Evolutionary conservation across 345 rosid species (phyloP), one percentile per base, ranked within the genome.

Genomic region (Eucalyptus virginea): DNA sequence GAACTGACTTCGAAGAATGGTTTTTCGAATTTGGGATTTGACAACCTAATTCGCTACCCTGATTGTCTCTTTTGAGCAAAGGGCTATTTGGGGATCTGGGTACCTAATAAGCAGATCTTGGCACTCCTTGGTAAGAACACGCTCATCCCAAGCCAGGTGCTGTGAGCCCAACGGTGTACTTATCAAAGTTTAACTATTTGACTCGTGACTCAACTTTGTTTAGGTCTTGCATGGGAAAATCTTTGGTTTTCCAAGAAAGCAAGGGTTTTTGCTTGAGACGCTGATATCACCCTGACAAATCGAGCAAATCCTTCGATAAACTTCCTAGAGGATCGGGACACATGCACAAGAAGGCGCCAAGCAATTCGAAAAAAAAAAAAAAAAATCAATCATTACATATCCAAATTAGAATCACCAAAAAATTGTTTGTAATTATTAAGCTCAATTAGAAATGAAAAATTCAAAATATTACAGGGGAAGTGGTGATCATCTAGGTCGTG

Each of bases 351-450:
- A 65, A 15, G 72, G 37, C 21, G 10, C 37, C 77, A 17, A 30
- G 37, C 37, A 65, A n/a, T 15, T 6, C 37, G 32, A 8, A n/a
- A n/a, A n/a, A 65, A 30, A 32, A 18, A n/a, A 65, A 65, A 30
- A 32, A 18, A n/a, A 65, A 65, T 65, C 77, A 65, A 15, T 65
- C 72, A 65, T 14, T n/a, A 4, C 4, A n/a, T 65, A n/a, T 65
- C 17, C 37, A 65, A 65, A 65, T 67, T 67, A 96, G 94, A 87
- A 95, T 91, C 11, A 93, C 77, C 96, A 95, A 94, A 88, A 44
- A 62, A 3, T 30, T 30, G 12, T 72, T 72, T 34, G 62, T 11
- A 90, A 81, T 48, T 44, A 44, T 44, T n/a, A 12, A 83, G 21
- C 17, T 83, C 32, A 45, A 85, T 9, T 65, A n/a, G 21, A n/a